Conservation (phyloP, 768 basidiomycete genomes). For the Piloderma croceum region DNA sequence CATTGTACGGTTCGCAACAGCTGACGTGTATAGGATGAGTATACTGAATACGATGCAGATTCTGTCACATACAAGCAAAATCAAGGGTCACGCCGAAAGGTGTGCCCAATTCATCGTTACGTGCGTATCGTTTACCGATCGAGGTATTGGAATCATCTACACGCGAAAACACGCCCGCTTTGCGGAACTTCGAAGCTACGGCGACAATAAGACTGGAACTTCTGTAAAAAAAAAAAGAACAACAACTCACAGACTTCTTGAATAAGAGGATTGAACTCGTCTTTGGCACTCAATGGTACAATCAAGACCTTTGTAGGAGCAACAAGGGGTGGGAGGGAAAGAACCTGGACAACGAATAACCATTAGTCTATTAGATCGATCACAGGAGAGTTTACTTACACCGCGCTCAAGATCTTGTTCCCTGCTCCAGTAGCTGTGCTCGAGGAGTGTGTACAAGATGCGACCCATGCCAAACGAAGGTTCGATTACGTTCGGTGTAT, state of each 20-base stretch:
- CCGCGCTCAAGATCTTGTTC: slow-evolving; percentile 88
- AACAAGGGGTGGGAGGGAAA: slow-evolving; percentile 83
- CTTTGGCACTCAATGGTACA: slow-evolving; percentile 84
- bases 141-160: slow-evolving; percentile 95
- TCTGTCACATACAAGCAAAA: slow-evolving; percentile 67
- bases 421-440: slow-evolving; percentile 94
- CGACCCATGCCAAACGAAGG: slow-evolving; percentile 97
- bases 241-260: slow-evolving; percentile 79
- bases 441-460: slow-evolving; percentile 88
- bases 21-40: slow-evolving; percentile 32
- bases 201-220: slow-evolving; percentile 14
- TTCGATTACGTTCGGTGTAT: slow-evolving; percentile 96
- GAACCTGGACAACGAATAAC: slow-evolving; percentile 46
- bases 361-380: slow-evolving; percentile 4
- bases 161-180: slow-evolving; percentile 83
- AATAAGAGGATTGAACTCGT: slow-evolving; percentile 79
- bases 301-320: slow-evolving; percentile 97
- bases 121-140: slow-evolving; percentile 94
- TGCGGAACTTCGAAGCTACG: slow-evolving; percentile 79
- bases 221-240: slow-evolving; percentile 3
- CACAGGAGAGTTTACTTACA: slow-evolving; percentile 40
- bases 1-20: slow-evolving; percentile 87
- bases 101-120: slow-evolving; percentile 98
- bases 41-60: background rate
- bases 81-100: slow-evolving; percentile 95